A percentile compares a stretch with the other conserved stretches of the same genome.
phyloP scores from a whole-genome alignment of 108 stramenopile genomes.

The Pinguiococcus pyrenoidosus region DNA sequence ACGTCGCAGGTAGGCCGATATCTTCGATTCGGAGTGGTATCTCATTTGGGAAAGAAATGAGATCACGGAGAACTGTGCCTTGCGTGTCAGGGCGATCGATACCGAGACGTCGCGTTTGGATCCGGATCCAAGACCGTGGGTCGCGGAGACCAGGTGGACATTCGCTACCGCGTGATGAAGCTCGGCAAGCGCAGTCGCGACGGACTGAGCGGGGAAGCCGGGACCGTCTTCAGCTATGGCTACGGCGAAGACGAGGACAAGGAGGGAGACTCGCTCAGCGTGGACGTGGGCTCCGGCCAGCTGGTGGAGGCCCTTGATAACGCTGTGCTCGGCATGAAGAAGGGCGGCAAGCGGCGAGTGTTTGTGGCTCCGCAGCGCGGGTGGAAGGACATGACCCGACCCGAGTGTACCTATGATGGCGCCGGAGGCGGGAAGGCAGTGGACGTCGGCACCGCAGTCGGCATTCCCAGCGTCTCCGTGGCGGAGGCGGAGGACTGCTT shows the following conservation, averaged over 20 bases:
- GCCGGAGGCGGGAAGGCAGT: no score
- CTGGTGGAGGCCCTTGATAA: slow-evolving; percentile 20
- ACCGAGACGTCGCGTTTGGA: background rate
- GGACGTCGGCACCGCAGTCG: slow-evolving; percentile 6
- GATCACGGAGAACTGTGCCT: no score
- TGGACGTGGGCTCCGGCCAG: slow-evolving; percentile 5
- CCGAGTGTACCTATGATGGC: no score
- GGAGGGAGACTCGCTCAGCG: slow-evolving; percentile 6
- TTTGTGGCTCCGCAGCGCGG: slow-evolving; percentile 25
- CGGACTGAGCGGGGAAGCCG: slow-evolving; percentile 16
- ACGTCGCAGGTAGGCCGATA: no score
- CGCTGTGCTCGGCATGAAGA: slow-evolving; percentile 19
- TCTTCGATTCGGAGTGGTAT: no score
- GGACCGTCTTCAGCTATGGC: slow-evolving; percentile 16
- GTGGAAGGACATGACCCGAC: slow-evolving; percentile 26
- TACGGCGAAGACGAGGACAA: slow-evolving; percentile 30
- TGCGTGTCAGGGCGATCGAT: slow-evolving; percentile 2
- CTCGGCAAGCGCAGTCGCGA: slow-evolving; percentile 25
- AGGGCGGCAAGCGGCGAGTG: slow-evolving; percentile 16
- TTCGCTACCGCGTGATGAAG: slow-evolving; percentile 18
- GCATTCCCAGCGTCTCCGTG: slow-evolving; percentile 5
- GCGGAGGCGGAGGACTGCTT: background rate
- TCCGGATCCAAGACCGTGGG: background rate
- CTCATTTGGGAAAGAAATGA: no score
- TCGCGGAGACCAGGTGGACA: background rate